Base-by-base conservation (phyloP, 306 rosid genomes). In the Astragalus glycyphyllos region DNA sequence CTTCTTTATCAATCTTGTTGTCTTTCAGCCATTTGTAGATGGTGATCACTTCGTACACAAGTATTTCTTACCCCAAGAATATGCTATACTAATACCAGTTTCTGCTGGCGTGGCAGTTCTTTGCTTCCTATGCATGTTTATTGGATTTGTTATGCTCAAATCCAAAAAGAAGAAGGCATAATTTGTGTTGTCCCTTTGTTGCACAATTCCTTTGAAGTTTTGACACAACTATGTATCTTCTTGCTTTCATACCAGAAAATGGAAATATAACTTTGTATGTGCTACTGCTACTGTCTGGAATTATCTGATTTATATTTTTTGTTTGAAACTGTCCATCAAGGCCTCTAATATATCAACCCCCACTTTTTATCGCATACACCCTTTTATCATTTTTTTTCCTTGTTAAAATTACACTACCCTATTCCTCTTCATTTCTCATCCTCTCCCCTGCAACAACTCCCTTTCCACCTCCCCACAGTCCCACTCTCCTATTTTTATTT, bases 11-110 rank as follows among this genome's bases (percentile, higher is more conserved):
- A 71, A 29, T 77, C 6, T 65, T 68, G 69, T 76, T 51, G 71
- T 50, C 40, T 80, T 84, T 80, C 97, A 94, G 99, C 99, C 97
- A n/a, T 94, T 94, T 77, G 99, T 94, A 50, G 94, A 94, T 75
- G 82, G 74, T 38, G 94, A 87, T 84, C 91, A 94, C 77, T 94
- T 94, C 68, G 78, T 89, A 72, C 97, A 91, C 78, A 75, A 77
- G 75, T 94, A 89, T 79, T 91, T 94, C 83, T 81, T 91, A 31
- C 96, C 96, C 44, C 91, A 91, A 86, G 99, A 94, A 68, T 91
- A 83, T 69, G 99, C 99, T 65, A 81, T 94, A 44, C 67, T 94
- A 20, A 75, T 91, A 71, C 99, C 96, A 23, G 86, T 94, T 38
- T 84, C 87, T 71, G 92, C 90, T 41, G 96, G 86, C 5, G 81